A percentile compares a stretch with the other conserved stretches of the same genome.
phyloP scores from a whole-genome alignment of 805 yeast species.

The Monosporozyma aquatica region DNA sequence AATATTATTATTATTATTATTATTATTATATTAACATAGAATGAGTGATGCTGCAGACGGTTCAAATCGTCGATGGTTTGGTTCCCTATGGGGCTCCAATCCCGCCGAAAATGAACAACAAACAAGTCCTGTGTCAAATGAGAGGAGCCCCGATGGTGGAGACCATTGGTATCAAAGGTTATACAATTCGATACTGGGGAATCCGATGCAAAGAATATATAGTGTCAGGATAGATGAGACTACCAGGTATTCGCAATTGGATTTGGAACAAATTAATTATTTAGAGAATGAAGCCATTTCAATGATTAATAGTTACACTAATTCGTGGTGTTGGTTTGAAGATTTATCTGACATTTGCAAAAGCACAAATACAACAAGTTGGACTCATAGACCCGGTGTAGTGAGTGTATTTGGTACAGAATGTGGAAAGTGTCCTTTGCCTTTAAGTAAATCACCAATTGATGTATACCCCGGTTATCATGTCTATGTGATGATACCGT shows the following conservation, averaged over 20 bases:
- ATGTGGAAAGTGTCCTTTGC: conserved; percentile 23
- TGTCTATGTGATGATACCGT: conserved; percentile 21
- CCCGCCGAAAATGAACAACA: not conserved
- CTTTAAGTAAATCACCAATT: conserved; percentile 18
- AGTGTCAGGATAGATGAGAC: conserved; percentile 11
- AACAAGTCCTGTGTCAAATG: not conserved
- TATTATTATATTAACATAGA: not conserved
- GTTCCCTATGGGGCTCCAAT: not conserved
- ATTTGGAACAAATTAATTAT: conserved; percentile 18
- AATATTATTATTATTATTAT: too few relatives aligned
- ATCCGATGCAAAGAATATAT: not conserved
- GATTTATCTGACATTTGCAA: conserved; percentile 13
- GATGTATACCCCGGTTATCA: conserved; percentile 14
- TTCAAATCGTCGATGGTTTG: conserved; percentile 1
- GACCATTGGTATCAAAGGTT: conserved; percentile 1
- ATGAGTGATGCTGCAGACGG: not conserved
- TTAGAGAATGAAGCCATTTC: conserved; percentile 22
- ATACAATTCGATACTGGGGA: not conserved
- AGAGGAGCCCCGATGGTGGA: not conserved
- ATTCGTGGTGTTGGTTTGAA: conserved; percentile 30
- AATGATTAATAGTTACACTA: conserved; percentile 14
- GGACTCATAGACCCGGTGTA: conserved; percentile 15
- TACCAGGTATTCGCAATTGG: conserved; percentile 22
- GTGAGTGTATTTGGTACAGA: conserved; percentile 25
- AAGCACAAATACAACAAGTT: conserved; percentile 7